These are phyloP conservation scores for Talaromyces pinophilus DNA, from an alignment of 2,329 filamentous ascomycete species.

Conservation along the genomic window DNA sequence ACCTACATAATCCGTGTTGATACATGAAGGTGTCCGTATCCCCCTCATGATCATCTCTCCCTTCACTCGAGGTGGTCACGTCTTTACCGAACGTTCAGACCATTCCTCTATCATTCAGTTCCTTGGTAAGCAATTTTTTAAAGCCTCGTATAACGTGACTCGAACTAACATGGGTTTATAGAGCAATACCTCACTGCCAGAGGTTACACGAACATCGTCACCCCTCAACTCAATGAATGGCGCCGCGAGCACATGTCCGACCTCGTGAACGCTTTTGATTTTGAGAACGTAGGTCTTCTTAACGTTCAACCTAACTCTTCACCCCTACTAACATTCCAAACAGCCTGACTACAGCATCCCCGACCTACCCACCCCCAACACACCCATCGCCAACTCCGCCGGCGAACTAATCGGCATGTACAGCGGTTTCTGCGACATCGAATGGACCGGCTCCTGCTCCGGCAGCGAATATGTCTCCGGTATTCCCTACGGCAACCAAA, in stretches of 20 bases:
- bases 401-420: slow-evolving; percentile 35
- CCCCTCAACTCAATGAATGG: slow-evolving; percentile 8
- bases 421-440: slow-evolving; percentile 9
- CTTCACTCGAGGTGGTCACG: slow-evolving; percentile 56
- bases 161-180: background rate
- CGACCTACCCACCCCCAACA: slow-evolving; percentile 45
- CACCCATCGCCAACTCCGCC: slow-evolving; percentile 40
- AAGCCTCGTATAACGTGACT: background rate
- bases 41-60: slow-evolving; percentile 60
- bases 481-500: slow-evolving; percentile 31
- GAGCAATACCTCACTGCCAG: slow-evolving; percentile 17
- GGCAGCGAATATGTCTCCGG: slow-evolving; percentile 50
- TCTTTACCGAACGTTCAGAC: slow-evolving; percentile 57
- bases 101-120: slow-evolving; percentile 59
- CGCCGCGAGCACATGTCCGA: slow-evolving; percentile 47
- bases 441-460: slow-evolving; percentile 15
- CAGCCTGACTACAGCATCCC: slow-evolving; percentile 55
- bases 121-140: slow-evolving; percentile 29
- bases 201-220: slow-evolving; percentile 13
- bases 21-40: slow-evolving; percentile 45
- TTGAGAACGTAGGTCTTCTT: slow-evolving; percentile 30
- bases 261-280: slow-evolving; percentile 50
- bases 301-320: background rate
- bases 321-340: background rate
- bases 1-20: background rate